phyloP scores from a whole-genome alignment of 805 yeast genomes.

The Ogataea angusta region DNA sequence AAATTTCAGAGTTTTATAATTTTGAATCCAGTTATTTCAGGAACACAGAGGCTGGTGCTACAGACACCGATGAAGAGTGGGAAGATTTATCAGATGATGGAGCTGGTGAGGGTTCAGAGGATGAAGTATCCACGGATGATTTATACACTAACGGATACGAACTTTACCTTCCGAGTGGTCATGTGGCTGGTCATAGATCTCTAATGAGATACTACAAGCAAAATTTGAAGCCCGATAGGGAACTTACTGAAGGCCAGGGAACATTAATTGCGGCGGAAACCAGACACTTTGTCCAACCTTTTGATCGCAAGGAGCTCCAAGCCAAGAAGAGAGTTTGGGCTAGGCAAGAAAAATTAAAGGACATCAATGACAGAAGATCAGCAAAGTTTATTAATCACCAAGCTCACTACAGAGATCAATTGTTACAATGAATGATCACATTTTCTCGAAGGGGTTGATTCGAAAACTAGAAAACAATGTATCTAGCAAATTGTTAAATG shows the following conservation, averaged over 20 bases:
- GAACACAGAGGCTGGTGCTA: constrained; percentile 30
- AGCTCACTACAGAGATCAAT: constrained; percentile 76
- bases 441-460: no score
- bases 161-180: constrained; percentile 72
- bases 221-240: constrained; percentile 47
- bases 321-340: constrained; percentile 58
- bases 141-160: constrained; percentile 49
- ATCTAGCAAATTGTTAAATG: no score
- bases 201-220: constrained; percentile 71
- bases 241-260: constrained; percentile 60
- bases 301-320: constrained; percentile 40
- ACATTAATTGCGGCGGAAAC: constrained; percentile 78
- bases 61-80: constrained; percentile 35
- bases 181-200: constrained; percentile 77
- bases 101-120: constrained; percentile 35
- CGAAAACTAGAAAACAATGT: no score
- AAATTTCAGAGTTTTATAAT: constrained; percentile 80
- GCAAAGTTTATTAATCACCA: constrained; percentile 76
- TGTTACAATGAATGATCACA: constrained; percentile 38
- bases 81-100: constrained; percentile 31
- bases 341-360: constrained; percentile 47
- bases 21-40: constrained; percentile 58
- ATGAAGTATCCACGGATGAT: constrained; percentile 33
- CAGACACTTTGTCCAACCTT: constrained; percentile 45
- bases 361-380: constrained; percentile 52